Base-by-base conservation (phyloP, 805 yeast genomes). In the Saccharomycopsis javanensis region DNA sequence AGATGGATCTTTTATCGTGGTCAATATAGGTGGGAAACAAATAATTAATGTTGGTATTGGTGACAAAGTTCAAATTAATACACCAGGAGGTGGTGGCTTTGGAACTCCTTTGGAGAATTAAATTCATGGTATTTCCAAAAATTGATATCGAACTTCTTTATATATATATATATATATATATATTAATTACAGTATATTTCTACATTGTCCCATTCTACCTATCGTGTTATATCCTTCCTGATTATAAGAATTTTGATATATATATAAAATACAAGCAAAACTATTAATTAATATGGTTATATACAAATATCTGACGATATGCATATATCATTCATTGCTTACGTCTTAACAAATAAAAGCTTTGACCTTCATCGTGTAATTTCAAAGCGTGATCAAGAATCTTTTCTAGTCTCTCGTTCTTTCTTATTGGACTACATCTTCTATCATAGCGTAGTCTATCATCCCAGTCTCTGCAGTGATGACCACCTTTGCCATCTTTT, bases 71-170 rank as follows among this genome's bases (percentile, higher is more conserved):
- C 68, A 66, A 51, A 68, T 74, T 15, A 35, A 63, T 55, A 73
- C 76, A n/a, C 77, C 78, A 1, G 76, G 77, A 59, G 78, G 77
- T 46, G 78, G 78, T 51, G 78, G 77, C 23, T 73, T 65, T 57
- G 78, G 78, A 74, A 64, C 7, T n/a, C 53, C 53, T 11, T 4
- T 5, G 5, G 35, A 31, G 13, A 31, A 31, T 15, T 31, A 8
- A 31, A n/a, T n/a, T n/a, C n/a, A n/a, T n/a, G n/a, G n/a, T n/a
- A n/a, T n/a, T n/a, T n/a, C n/a, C n/a, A n/a, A n/a, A n/a, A n/a
- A n/a, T n/a, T n/a, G n/a, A n/a, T n/a, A n/a, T n/a, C n/a, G n/a
- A n/a, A n/a, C n/a, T n/a, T n/a, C n/a, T n/a, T n/a, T n/a, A n/a
- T n/a, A n/a, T n/a, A n/a, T n/a, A n/a, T n/a, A n/a, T n/a, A n/a